Evolutionary conservation across 495 filamentous ascomycete genomes (phyloP).

Genomic region (Aspergillus sclerotioniger): DNA sequence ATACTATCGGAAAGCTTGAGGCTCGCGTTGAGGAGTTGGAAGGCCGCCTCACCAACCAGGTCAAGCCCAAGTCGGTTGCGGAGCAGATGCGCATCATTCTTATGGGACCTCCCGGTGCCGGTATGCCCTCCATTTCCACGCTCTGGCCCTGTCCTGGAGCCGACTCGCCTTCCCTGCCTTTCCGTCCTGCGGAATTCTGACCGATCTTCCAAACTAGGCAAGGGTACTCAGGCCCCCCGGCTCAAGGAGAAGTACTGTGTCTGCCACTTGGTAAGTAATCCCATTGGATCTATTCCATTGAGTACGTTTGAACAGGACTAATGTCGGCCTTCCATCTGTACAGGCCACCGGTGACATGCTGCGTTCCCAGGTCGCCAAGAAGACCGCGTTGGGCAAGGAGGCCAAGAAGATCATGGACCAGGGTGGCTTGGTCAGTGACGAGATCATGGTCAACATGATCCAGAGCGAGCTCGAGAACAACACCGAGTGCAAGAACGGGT

Average conservation of each 20-base stretch:
- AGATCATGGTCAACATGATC: slow-evolving; percentile 99
- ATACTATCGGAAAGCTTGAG: slow-evolving; percentile 80
- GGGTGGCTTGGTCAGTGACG: slow-evolving; percentile 94
- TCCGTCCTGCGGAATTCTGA: slow-evolving; percentile 23
- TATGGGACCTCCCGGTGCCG: slow-evolving; percentile 96
- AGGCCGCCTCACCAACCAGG: slow-evolving; percentile 53
- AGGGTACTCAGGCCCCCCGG: slow-evolving; percentile 96
- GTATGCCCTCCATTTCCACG: slow-evolving; percentile 46
- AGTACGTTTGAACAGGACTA: not conserved
- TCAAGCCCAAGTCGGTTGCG: slow-evolving; percentile 46
- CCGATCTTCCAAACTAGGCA: slow-evolving; percentile 59
- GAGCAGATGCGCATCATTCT: slow-evolving; percentile 88
- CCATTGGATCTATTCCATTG: not conserved
- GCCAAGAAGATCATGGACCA: slow-evolving; percentile 99
- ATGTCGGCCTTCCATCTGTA: slow-evolving; percentile 12
- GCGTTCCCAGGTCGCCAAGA: slow-evolving; percentile 96
- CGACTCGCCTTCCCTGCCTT: not conserved
- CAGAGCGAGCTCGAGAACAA: slow-evolving; percentile 94
- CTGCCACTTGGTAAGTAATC: slow-evolving; percentile 82
- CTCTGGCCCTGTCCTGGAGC: slow-evolving; percentile 1
- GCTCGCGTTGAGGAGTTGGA: slow-evolving; percentile 78
- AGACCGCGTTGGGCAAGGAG: slow-evolving; percentile 89
- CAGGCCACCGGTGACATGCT: slow-evolving; percentile 99
- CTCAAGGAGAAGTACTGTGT: slow-evolving; percentile 96
- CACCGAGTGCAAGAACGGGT: slow-evolving; percentile 91